phyloP scores from a whole-genome alignment of 768 basidiomycete species.

The Lanmaoa rubissima region DNA sequence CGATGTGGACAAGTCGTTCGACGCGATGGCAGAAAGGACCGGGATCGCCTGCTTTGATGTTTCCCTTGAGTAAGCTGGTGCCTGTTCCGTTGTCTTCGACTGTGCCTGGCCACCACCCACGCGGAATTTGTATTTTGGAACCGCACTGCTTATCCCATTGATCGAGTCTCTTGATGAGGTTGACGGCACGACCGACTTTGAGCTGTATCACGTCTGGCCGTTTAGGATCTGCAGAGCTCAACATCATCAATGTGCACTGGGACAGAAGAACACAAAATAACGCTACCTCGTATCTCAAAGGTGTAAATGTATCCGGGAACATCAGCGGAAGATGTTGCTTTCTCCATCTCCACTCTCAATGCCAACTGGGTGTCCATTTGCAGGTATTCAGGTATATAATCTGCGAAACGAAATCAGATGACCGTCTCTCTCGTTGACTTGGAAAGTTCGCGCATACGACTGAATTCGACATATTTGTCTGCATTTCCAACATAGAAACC shows the following conservation, averaged over 20 bases:
- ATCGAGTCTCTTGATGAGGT: conserved; percentile 68
- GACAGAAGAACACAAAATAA: neutral
- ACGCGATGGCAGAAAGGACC: conserved; percentile 70
- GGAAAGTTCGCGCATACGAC: conserved; percentile 38
- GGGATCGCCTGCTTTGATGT: conserved; percentile 57
- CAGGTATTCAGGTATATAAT: conserved; percentile 70
- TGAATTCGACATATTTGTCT: conserved; percentile 54
- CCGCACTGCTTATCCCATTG: conserved; percentile 83
- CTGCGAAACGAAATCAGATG: conserved; percentile 35
- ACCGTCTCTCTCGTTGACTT: neutral
- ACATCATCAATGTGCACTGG: conserved; percentile 5
- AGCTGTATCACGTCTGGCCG: conserved; percentile 49
- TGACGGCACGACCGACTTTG: conserved; percentile 78
- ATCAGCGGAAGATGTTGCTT: conserved; percentile 53
- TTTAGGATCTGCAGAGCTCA: conserved; percentile 27
- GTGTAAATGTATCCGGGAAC: conserved; percentile 77
- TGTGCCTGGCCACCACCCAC: conserved; percentile 71
- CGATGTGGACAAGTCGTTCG: conserved; percentile 78
- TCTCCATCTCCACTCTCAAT: conserved; percentile 53
- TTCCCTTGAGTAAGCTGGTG: conserved; percentile 60
- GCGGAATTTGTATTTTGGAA: conserved; percentile 69
- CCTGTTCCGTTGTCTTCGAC: conserved; percentile 38
- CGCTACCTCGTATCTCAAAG: conserved; percentile 71
- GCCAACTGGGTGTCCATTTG: conserved; percentile 58
- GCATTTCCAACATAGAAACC: conserved; percentile 52